phyloP scores from a whole-genome alignment of 768 basidiomycete genomes.

The Astraeus odoratus region DNA sequence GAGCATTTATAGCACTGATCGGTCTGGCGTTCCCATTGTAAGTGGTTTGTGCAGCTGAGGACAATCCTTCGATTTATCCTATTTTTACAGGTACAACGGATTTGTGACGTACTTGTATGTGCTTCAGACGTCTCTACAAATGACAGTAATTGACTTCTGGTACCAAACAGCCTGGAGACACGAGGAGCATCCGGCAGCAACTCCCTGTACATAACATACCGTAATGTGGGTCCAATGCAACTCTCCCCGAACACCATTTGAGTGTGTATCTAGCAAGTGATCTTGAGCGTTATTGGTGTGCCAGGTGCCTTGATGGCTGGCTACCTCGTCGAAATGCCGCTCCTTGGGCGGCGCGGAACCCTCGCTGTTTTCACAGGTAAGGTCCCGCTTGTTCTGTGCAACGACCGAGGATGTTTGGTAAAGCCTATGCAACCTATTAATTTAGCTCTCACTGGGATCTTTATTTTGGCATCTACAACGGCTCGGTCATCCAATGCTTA shows the following conservation, averaged over 20 bases:
- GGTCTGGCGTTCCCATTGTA: conserved; percentile 70
- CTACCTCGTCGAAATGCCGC: conserved; percentile 43
- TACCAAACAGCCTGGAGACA: conserved; percentile 41
- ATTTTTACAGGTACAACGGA: conserved; percentile 37
- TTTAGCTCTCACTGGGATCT: conserved; percentile 44
- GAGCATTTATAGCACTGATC: conserved; percentile 48
- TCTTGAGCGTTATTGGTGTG: conserved; percentile 50
- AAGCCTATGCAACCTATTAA: background rate
- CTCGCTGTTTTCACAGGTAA: conserved; percentile 43
- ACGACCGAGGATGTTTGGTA: background rate
- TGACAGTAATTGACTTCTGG: background rate
- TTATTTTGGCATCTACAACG: conserved; percentile 52
- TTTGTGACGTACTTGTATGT: conserved; percentile 47
- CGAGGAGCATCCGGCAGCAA: conserved; percentile 64
- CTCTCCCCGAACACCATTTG: background rate
- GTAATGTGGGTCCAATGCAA: conserved; percentile 40
- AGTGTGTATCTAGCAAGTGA: conserved; percentile 39
- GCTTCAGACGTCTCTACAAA: background rate
- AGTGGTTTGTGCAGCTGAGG: conserved; percentile 12
- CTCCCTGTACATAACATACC: conserved; percentile 64
- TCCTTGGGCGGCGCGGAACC: conserved; percentile 48
- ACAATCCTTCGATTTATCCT: background rate
- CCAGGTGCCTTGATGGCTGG: conserved; percentile 54
- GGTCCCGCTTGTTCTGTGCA: conserved; percentile 3
- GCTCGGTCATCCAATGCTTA: conserved; percentile 45